These are phyloP conservation scores for Guadua angustifolia DNA, from an alignment of 176 grass and related monocot species.

Conservation along the genomic window DNA sequence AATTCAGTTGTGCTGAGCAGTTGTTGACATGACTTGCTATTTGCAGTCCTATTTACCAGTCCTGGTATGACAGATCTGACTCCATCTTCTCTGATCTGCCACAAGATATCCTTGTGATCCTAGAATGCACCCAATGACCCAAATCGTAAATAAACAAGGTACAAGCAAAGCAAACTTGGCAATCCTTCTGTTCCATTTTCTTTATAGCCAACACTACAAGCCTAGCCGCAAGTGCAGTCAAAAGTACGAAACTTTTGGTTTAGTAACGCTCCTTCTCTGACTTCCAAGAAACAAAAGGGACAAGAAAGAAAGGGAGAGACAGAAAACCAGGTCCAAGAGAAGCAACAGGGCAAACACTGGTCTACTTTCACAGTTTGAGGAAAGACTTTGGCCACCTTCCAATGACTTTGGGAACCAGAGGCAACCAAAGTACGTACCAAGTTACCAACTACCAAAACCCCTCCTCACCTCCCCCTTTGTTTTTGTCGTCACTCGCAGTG, in stretches of 20 bases:
- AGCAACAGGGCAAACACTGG: background rate
- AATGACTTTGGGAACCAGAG: conserved; percentile 47
- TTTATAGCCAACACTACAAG: conserved; percentile 26
- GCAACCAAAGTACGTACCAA: conserved; percentile 23
- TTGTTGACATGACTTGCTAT: conserved; percentile 1
- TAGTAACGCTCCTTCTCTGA: conserved; percentile 14
- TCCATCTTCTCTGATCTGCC: background rate
- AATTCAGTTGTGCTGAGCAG: background rate
- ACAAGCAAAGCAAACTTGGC: conserved; percentile 34
- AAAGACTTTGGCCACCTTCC: conserved; percentile 24
- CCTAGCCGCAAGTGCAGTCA: conserved; percentile 33
- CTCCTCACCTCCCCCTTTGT: background rate
- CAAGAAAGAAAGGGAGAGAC: background rate
- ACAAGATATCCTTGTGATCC: conserved; percentile 14
- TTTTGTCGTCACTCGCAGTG: conserved; percentile 19
- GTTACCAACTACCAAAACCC: background rate
- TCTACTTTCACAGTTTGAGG: background rate
- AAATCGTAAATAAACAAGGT: conserved; percentile 21
- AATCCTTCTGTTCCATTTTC: conserved; percentile 9
- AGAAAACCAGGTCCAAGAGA: conserved; percentile 7
- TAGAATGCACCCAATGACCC: background rate
- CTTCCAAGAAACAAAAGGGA: conserved; percentile 21
- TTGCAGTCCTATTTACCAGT: conserved; percentile 14
- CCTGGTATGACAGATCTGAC: conserved; percentile 9
- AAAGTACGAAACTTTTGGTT: conserved; percentile 40